phyloP scores from a whole-genome alignment of 2,329 filamentous ascomycete species.

The Pseudogymnoascus sp. region DNA sequence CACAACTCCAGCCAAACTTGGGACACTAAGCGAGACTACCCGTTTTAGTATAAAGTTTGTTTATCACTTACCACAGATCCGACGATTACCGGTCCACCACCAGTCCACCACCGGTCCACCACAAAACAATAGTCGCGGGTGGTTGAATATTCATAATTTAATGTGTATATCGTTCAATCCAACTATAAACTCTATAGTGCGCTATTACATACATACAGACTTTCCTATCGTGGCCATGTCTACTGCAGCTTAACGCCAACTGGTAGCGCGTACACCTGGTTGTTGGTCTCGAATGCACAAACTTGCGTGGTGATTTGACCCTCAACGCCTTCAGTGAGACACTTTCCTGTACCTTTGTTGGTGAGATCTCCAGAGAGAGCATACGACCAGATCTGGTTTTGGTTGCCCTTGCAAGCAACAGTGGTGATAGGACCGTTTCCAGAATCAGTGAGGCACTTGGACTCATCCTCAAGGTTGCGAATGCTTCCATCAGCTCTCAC shows the following conservation, averaged over 20 bases:
- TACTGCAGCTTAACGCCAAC: slow-evolving; percentile 27
- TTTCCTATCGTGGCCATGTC: background rate
- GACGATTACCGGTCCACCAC: background rate
- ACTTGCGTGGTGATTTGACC: slow-evolving; percentile 22
- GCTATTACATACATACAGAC: background rate
- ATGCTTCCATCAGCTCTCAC: slow-evolving; percentile 29
- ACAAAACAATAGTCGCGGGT: background rate
- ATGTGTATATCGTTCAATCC: background rate
- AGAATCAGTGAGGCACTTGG: background rate
- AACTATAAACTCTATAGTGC: background rate
- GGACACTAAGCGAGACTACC: background rate
- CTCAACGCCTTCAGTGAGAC: slow-evolving; percentile 33
- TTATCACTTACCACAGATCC: background rate
- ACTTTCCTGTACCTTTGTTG: slow-evolving; percentile 28
- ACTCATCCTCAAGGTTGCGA: slow-evolving; percentile 31
- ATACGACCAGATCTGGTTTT: slow-evolving; percentile 37
- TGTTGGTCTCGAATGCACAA: slow-evolving; percentile 34
- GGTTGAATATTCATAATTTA: background rate
- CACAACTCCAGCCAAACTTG: background rate
- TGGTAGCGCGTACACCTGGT: slow-evolving; percentile 40
- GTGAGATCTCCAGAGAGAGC: slow-evolving; percentile 37
- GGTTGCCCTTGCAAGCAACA: slow-evolving; percentile 18
- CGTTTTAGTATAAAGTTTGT: background rate
- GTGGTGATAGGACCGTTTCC: slow-evolving; percentile 29
- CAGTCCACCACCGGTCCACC: background rate